These are phyloP conservation scores for Rauvolfia tetraphylla DNA, from an alignment of 257 asterid genomes.

Conservation along the genomic window DNA sequence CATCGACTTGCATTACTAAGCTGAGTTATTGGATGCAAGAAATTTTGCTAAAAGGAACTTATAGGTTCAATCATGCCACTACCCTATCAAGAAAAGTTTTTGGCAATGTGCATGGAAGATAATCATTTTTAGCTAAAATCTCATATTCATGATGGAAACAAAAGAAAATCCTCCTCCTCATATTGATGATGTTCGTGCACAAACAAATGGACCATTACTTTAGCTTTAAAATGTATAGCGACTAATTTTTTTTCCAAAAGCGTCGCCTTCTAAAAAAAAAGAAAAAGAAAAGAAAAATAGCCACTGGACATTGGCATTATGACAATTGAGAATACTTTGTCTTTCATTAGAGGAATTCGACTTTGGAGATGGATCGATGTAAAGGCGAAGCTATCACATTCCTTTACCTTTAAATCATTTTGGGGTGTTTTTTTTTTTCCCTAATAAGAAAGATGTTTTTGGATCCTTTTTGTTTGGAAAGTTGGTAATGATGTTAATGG, in stretches of 20 bases:
- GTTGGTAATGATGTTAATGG: background rate
- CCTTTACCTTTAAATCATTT: too few species aligned
- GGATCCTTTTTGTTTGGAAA: background rate
- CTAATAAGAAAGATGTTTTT: background rate
- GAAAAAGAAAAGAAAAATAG: background rate
- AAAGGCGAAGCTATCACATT: background rate
- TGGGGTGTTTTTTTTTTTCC: background rate
- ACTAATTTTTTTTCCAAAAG: too few species aligned
- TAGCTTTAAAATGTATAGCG: background rate
- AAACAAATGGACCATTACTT: conserved; percentile 1
- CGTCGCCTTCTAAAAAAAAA: too few species aligned
- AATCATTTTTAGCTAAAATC: background rate
- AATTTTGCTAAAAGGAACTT: conserved; percentile 11
- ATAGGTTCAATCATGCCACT: conserved; percentile 16
- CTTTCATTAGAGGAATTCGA: conserved; percentile 1
- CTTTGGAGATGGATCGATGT: background rate
- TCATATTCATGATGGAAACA: conserved; percentile 2
- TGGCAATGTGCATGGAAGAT: background rate
- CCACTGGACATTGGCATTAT: background rate
- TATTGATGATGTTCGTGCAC: background rate
- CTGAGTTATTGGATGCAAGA: background rate
- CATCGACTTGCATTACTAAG: conserved; percentile 1
- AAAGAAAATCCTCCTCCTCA: background rate
- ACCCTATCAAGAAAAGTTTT: background rate
- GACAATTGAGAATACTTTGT: background rate